Base-by-base conservation (phyloP, 352 stramenopile species). In the Aphanomyces astaci region DNA sequence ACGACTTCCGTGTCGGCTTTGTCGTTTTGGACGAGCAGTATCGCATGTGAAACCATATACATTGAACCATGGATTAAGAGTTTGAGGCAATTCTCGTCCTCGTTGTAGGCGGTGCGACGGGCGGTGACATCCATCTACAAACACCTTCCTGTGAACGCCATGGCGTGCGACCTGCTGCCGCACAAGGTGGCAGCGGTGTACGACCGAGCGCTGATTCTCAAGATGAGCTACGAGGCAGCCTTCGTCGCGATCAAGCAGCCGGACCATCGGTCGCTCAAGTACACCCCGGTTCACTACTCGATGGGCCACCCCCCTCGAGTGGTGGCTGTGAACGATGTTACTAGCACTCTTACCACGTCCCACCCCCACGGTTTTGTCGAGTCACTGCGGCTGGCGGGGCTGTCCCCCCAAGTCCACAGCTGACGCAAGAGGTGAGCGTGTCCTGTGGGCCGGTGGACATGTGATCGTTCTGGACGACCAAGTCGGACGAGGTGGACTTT, bases 121-220 rank as follows among this genome's bases (percentile, higher is more conserved):
- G 43, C 62, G 0, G 85, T 90, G 32, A 72, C 68, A 13, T 71
- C 78, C 2, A 81, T 93, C 64, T 89, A 93, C 59, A 77, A 70
- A 19, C 81, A 85, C 55, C 53, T 93, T 24, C 85, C 85, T 1
- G 31, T 91, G 4, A 63, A 72, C 57, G 76, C 77, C 0, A 93
- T 93, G 85, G 78, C 68, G 30, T 93, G 85, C 56, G 85, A 91
- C 60, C 36, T 93, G 49, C 79, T 91, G 63, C 78, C 81, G 28
- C 70, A 60, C 9, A 76, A 83, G 30, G 76, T 90, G 51, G 85
- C 85, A 36, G 79, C 80, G 25, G 78, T 91, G 11, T 91, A 90
- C 64, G 78, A 90, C 59, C 73, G 75, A 0, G 63, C 73, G 28
- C 71, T 81, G 54, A 64, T 86, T 60, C 75, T 93, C 40, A 93